A percentile compares a stretch with the other conserved stretches of the same genome.
Evolutionary conservation across 176 grass and related monocot species (phyloP).

Genomic region (Aechmea fasciata): DNA sequence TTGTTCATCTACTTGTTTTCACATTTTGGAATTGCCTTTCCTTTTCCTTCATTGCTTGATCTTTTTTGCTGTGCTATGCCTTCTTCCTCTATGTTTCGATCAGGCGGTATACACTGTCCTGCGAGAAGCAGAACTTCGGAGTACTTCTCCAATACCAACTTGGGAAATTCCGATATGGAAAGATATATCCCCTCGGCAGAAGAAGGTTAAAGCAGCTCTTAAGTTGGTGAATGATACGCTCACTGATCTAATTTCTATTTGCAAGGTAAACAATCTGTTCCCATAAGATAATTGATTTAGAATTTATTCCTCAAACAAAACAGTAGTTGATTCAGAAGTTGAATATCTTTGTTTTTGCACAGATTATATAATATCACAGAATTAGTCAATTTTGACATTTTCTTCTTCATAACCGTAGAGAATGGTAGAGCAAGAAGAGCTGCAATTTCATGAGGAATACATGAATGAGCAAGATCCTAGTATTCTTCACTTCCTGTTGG

Average conservation of each 20-base stretch:
- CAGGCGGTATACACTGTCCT: constrained; percentile 77
- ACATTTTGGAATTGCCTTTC: neutral
- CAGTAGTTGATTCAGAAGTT: neutral
- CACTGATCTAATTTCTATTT: constrained; percentile 63
- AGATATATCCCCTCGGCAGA: constrained; percentile 88
- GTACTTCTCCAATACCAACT: constrained; percentile 89
- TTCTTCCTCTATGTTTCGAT: constrained; percentile 16
- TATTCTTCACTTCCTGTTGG: constrained; percentile 95
- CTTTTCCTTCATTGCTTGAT: neutral
- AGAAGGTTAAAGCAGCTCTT: constrained; percentile 83
- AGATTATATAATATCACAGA: neutral
- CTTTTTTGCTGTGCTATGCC: neutral
- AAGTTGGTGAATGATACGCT: constrained; percentile 69
- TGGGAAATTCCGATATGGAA: constrained; percentile 99
- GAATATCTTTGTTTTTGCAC: neutral
- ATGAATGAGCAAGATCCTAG: constrained; percentile 99
- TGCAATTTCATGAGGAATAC: constrained; percentile 91
- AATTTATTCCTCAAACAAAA: neutral
- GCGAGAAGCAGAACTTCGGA: constrained; percentile 85
- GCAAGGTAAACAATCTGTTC: constrained; percentile 53
- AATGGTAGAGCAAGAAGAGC: constrained; percentile 89
- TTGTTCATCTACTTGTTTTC: constrained; percentile 6
- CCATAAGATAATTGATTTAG: neutral
- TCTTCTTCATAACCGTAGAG: constrained; percentile 43
- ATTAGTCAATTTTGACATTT: neutral